A percentile compares a stretch with the other conserved stretches of the same genome.
Evolutionary conservation across 1,284 basidiomycete genomes (phyloP).

Genomic region (Hypsizygus ulmarius): DNA sequence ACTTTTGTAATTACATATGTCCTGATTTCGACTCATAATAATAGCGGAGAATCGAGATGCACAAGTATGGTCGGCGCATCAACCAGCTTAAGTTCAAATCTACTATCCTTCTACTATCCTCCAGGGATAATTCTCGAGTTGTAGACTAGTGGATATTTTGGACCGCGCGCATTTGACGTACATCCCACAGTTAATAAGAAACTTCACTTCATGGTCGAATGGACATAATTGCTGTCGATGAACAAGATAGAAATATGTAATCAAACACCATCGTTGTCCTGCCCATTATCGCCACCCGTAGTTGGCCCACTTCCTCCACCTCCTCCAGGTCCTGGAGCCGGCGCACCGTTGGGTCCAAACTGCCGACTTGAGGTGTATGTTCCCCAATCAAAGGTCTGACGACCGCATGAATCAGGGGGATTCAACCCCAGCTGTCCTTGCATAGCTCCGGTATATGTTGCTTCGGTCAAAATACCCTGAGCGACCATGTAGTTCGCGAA

Average conservation of each 20-base stretch:
- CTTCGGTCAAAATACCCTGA: neutral
- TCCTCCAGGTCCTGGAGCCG: neutral
- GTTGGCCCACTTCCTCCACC: neutral
- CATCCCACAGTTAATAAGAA: too few species aligned
- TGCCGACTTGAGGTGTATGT: neutral
- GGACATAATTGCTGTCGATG: neutral
- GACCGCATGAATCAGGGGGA: neutral
- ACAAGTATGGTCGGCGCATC: too few species aligned
- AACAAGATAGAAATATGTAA: neutral
- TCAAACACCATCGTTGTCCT: neutral
- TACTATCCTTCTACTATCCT: too few species aligned
- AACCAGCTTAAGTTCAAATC: too few species aligned
- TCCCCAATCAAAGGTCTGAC: slow-evolving; percentile 2
- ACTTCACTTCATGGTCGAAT: neutral
- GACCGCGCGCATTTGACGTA: too few species aligned
- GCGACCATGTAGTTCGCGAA: slow-evolving; percentile 1
- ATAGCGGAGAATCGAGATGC: too few species aligned
- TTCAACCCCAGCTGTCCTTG: neutral
- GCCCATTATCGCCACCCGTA: neutral
- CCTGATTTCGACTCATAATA: too few species aligned
- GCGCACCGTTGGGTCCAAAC: neutral
- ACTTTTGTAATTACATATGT: too few species aligned
- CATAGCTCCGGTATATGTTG: neutral
- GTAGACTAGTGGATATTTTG: too few species aligned
- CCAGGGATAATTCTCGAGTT: too few species aligned